These are phyloP conservation scores for Yamadazyma sp. DNA, from an alignment of 1,139 yeast genomes.

Conservation along the genomic window DNA sequence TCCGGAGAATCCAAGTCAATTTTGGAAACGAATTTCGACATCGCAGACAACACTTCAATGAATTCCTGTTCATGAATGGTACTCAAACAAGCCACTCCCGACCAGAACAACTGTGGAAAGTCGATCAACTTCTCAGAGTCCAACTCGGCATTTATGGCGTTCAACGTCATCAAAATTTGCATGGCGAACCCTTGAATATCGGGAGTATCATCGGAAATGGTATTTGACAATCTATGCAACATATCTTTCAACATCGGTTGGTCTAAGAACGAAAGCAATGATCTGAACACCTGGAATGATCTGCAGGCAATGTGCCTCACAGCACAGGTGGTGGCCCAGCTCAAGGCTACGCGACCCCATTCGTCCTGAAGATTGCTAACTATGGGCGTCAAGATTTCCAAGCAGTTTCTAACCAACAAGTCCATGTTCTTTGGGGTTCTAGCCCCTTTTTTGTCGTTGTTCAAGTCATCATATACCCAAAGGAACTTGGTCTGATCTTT, in stretches of 20 bases:
- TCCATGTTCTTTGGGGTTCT: constrained; percentile 90
- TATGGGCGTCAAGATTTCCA: constrained; percentile 54
- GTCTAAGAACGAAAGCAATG: constrained; percentile 74
- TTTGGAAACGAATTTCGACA: constrained; percentile 80
- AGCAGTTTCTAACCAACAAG: constrained; percentile 61
- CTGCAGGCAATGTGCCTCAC: constrained; percentile 96
- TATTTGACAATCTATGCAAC: constrained; percentile 89
- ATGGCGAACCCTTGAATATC: constrained; percentile 97
- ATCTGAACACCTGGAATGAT: constrained; percentile 89
- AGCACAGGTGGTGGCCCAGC: constrained; percentile 98
- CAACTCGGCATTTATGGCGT: constrained; percentile 85
- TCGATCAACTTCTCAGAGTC: constrained; percentile 76
- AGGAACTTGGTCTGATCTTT: constrained; percentile 38
- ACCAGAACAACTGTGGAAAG: constrained; percentile 95
- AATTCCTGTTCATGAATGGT: constrained; percentile 93
- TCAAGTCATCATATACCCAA: constrained; percentile 89
- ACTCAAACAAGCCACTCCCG: constrained; percentile 86
- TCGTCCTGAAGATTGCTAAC: constrained; percentile 63
- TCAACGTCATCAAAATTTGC: constrained; percentile 94
- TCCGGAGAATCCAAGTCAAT: constrained; percentile 85
- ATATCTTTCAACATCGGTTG: constrained; percentile 89
- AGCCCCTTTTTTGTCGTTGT: constrained; percentile 76
- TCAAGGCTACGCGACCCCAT: constrained; percentile 82
- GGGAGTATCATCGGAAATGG: constrained; percentile 81
- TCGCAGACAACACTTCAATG: constrained; percentile 77